Evolutionary conservation across 2,329 filamentous ascomycete genomes (phyloP).

Genomic region (Didymella pomorum): DNA sequence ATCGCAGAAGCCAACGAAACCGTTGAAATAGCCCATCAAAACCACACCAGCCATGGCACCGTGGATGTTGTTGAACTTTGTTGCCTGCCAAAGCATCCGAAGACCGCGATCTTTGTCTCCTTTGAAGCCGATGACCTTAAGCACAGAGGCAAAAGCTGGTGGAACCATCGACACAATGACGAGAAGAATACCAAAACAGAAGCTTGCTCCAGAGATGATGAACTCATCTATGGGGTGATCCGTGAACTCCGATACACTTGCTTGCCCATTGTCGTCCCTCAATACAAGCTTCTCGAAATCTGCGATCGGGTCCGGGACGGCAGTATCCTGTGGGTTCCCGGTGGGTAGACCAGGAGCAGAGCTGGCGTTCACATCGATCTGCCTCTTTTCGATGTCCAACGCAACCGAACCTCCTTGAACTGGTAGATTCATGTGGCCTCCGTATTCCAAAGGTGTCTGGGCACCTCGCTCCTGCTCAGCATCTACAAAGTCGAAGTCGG

Average conservation of each 20-base stretch:
- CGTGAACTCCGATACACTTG: constrained; percentile 70
- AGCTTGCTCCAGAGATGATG: constrained; percentile 85
- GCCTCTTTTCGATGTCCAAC: constrained; percentile 35
- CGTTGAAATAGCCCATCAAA: constrained; percentile 87
- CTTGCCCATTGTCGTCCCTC: constrained; percentile 54
- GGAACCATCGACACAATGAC: constrained; percentile 93
- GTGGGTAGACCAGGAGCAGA: constrained; percentile 36
- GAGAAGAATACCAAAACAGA: constrained; percentile 88
- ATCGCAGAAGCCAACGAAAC: constrained; percentile 83
- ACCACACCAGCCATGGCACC: constrained; percentile 87
- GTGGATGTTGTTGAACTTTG: constrained; percentile 85
- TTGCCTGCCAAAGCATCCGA: constrained; percentile 88
- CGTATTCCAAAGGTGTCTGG: constrained; percentile 58
- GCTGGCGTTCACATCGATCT: constrained; percentile 35
- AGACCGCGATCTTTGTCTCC: constrained; percentile 86
- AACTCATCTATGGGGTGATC: constrained; percentile 81
- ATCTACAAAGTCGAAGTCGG: constrained; percentile 64
- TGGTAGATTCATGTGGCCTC: constrained; percentile 53
- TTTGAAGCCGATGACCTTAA: constrained; percentile 88
- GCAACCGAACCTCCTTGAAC: constrained; percentile 34
- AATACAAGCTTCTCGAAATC: constrained; percentile 45
- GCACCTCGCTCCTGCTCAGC: constrained; percentile 59
- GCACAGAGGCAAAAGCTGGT: constrained; percentile 83
- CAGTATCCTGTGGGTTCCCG: constrained; percentile 27
- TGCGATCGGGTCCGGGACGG: constrained; percentile 36